phyloP scores from a whole-genome alignment of 2,329 filamentous ascomycete species.

The Botryosphaeria dothidea region DNA sequence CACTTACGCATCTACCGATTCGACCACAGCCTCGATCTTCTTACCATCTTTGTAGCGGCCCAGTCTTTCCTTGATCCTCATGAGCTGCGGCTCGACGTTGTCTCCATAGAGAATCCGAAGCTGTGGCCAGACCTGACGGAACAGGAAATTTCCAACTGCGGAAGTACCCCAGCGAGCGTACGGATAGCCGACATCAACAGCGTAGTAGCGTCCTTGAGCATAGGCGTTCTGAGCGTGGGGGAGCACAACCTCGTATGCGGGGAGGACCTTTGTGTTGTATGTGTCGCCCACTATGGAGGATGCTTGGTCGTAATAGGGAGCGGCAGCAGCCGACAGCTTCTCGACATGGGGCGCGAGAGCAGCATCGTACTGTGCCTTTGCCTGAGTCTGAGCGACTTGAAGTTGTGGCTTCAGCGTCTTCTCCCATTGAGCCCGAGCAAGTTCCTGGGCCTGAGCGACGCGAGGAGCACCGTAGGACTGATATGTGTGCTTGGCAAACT shows the following conservation, averaged over 20 bases:
- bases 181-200: constrained; percentile 70
- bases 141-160: constrained; percentile 68
- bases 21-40: constrained; percentile 60
- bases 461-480: constrained; percentile 73
- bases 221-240: constrained; percentile 76
- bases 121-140: constrained; percentile 78
- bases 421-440: constrained; percentile 73
- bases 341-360: constrained; percentile 73
- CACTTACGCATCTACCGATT: constrained; percentile 48
- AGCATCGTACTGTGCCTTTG: constrained; percentile 67
- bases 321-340: constrained; percentile 56
- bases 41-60: constrained; percentile 71
- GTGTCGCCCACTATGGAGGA: constrained; percentile 65
- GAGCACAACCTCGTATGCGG: constrained; percentile 70
- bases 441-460: constrained; percentile 66
- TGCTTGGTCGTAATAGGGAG: constrained; percentile 72
- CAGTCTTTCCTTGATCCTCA: constrained; percentile 87
- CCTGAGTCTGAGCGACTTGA: constrained; percentile 61
- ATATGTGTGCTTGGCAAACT: constrained; percentile 62
- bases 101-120: constrained; percentile 79
- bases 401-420: constrained; percentile 75
- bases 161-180: constrained; percentile 70
- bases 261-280: constrained; percentile 72
- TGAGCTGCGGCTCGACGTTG: constrained; percentile 92
- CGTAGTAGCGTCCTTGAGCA: constrained; percentile 63